A percentile compares a stretch with the other conserved stretches of the same genome.
Conservation (phyloP, 164 flowering plant species). For the Chloranthus sessilifolius region DNA sequence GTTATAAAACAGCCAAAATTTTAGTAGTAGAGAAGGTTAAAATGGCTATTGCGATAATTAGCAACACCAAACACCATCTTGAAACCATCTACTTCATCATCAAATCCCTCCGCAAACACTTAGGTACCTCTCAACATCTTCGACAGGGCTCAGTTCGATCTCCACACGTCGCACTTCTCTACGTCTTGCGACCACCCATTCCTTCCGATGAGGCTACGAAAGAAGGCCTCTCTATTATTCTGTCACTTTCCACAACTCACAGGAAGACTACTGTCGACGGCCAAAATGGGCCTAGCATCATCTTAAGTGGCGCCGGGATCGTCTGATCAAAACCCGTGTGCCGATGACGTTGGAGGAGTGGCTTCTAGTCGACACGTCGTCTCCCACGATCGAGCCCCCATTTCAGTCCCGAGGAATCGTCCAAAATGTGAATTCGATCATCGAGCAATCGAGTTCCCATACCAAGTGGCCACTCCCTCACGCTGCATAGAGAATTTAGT, state of each 20-base stretch:
- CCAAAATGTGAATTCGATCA: background rate
- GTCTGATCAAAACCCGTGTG: background rate
- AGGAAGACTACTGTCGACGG: background rate
- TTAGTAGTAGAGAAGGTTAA: too few species aligned
- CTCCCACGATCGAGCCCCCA: background rate
- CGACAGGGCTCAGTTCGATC: background rate
- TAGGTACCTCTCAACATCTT: background rate
- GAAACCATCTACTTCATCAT: too few species aligned
- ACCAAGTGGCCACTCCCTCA: background rate
- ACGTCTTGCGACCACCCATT: too few species aligned
- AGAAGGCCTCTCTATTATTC: background rate
- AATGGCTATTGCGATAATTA: too few species aligned
- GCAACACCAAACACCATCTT: too few species aligned
- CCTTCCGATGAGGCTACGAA: too few species aligned
- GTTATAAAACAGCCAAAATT: too few species aligned
- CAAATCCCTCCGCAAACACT: too few species aligned
- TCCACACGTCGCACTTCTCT: conserved; percentile 2
- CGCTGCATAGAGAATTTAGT: background rate
- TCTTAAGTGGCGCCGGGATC: background rate
- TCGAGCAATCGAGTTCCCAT: background rate
- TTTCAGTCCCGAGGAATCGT: background rate
- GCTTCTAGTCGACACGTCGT: background rate
- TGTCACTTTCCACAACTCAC: background rate
- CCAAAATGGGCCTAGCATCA: background rate
- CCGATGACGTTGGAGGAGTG: too few species aligned